A percentile compares a stretch with the other conserved stretches of the same genome.
These are phyloP conservation scores for Pogostemon cablin DNA, from an alignment of 257 asterid genomes.

Conservation along the genomic window DNA sequence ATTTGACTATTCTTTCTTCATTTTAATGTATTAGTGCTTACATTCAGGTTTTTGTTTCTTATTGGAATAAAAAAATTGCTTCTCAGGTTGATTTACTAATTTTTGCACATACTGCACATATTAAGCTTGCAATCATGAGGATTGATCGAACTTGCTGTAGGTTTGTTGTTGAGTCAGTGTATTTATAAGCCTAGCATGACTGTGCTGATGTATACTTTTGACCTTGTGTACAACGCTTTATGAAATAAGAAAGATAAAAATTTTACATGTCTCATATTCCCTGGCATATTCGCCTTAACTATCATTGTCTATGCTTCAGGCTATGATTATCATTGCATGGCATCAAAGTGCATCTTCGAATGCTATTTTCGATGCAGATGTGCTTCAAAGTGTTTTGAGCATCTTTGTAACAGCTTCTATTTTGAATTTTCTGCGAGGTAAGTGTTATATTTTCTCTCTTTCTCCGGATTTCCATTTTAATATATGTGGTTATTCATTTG, in stretches of 20 bases:
- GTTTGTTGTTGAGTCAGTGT: neutral
- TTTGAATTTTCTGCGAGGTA: constrained; percentile 87
- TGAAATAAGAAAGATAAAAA: neutral
- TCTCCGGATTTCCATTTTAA: constrained; percentile 1
- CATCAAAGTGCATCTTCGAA: constrained; percentile 62
- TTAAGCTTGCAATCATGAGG: constrained; percentile 11
- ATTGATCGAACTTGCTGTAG: neutral
- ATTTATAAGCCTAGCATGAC: neutral
- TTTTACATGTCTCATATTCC: neutral
- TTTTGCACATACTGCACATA: neutral
- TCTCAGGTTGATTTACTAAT: neutral
- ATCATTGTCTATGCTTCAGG: constrained; percentile 52
- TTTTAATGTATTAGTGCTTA: neutral
- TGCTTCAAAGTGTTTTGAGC: constrained; percentile 79
- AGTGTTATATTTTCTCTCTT: neutral
- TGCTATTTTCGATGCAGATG: constrained; percentile 61
- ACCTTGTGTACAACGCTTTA: neutral
- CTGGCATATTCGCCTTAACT: constrained; percentile 15
- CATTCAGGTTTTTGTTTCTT: neutral
- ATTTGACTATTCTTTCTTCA: neutral
- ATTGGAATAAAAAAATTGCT: neutral
- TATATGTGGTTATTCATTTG: constrained; percentile 8
- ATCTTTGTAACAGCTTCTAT: constrained; percentile 94
- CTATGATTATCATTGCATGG: constrained; percentile 96
- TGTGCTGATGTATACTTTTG: neutral